Base-by-base conservation (phyloP, 2,329 filamentous ascomycete genomes). In the Colletotrichum destructivum region DNA sequence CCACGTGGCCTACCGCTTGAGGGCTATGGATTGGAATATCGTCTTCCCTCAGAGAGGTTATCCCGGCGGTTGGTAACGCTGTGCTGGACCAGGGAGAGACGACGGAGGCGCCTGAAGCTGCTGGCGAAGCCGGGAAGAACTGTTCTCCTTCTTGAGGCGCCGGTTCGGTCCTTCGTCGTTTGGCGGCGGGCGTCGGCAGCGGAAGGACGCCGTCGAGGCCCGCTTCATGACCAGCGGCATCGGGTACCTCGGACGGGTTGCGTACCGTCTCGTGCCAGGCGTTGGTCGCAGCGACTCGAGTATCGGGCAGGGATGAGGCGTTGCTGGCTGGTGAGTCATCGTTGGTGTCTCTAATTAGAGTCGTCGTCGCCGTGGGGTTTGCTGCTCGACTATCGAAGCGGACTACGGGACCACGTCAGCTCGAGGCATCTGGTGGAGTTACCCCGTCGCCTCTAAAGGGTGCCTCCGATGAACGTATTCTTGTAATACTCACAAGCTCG, bases 401-500 rank as follows among this genome's bases (percentile, higher is more conserved):
- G 23, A 69, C 66, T 69, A 18, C 8, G 15, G 12, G 9, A 21
- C n/a, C 16, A 15, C 16, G 15, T 59, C n/a, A 46, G 56, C 35
- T 18, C 38, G 8, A 21, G 3, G 7, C 18, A 15, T 21, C 26
- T 26, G 26, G 26, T 26, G 26, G 26, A 26, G 26, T 4, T n/a
- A 4, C 26, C 26, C 26, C 26, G 4, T 4, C 26, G 26, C 26
- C 26, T 26, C 26, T 26, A 26, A 26, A 26, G 26, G 26, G 26
- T 4, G 26, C 26, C 26, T 26, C 26, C 26, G 26, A 26, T 26
- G 26, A 4, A 26, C 26, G 26, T 26, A 26, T 26, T 4, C 26
- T 26, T 26, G 26, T 26, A 23, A 56, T 12, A 75, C 81, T 66
- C 67, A 83, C 82, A 82, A 42, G 82, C 76, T 59, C 75, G 77